Conservation (phyloP, 2,329 filamentous ascomycete genomes). For the Massarina eburnea region DNA sequence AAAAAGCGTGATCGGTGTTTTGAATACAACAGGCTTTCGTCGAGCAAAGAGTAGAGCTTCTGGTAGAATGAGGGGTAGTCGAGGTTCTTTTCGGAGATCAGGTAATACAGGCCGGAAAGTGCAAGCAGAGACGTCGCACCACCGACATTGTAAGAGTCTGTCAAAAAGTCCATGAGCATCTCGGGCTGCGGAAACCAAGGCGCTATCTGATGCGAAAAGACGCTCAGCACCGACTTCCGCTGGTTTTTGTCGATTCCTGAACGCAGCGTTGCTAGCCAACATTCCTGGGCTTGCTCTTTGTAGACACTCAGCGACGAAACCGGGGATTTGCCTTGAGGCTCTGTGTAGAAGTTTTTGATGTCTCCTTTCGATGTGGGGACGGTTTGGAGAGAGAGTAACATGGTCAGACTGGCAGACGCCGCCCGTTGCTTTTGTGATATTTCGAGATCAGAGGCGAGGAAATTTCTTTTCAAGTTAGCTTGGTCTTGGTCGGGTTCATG, state of each 20-base stretch:
- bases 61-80: constrained; percentile 94
- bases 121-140: constrained; percentile 86
- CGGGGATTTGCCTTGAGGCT: constrained; percentile 65
- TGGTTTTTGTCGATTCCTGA: constrained; percentile 69
- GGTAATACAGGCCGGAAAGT: constrained; percentile 88
- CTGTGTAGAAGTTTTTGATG: constrained; percentile 68
- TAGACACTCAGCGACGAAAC: constrained; percentile 65
- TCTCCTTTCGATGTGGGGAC: constrained; percentile 69
- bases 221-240: constrained; percentile 74
- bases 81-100: constrained; percentile 90
- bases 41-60: constrained; percentile 91
- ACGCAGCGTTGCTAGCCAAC: constrained; percentile 79
- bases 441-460: constrained; percentile 35
- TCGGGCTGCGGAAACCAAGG: constrained; percentile 90
- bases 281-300: constrained; percentile 79
- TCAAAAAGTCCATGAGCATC: constrained; percentile 91
- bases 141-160: constrained; percentile 86
- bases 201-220: constrained; percentile 75
- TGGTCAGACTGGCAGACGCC: constrained; percentile 58
- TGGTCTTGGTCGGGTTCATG: background rate
- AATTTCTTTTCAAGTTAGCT: constrained; percentile 10
- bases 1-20: constrained; percentile 94
- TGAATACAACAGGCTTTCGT: constrained; percentile 84
- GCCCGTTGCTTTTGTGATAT: constrained; percentile 22
- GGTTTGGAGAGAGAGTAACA: constrained; percentile 68